A percentile compares a stretch with the other conserved stretches of the same genome.
Evolutionary conservation across 108 stramenopile species (phyloP).

Genomic region (Fragilaria crotonensis): DNA sequence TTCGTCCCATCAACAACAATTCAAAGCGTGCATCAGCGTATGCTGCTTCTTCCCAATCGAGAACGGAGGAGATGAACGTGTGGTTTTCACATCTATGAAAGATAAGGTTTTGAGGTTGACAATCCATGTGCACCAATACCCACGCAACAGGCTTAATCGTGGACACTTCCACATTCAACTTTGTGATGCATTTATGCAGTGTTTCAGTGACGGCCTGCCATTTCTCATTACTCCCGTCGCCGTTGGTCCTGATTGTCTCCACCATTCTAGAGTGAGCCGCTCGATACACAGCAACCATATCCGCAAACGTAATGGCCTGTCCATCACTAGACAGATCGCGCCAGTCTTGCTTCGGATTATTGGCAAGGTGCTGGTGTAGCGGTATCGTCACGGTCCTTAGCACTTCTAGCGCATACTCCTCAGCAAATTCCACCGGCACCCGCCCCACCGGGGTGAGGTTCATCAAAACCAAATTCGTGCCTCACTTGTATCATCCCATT

Average conservation of each 20-base stretch:
- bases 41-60: slow-evolving; percentile 86
- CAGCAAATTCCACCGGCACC: slow-evolving; percentile 46
- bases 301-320: not conserved
- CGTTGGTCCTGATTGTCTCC: not conserved
- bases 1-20: slow-evolving; percentile 63
- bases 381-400: slow-evolving; percentile 58
- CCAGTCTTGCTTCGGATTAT: not conserved
- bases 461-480: slow-evolving; percentile 79
- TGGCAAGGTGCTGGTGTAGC: slow-evolving; percentile 33
- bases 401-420: slow-evolving; percentile 50
- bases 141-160: slow-evolving; percentile 17
- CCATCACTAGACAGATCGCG: not conserved
- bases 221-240: not conserved
- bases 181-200: not conserved
- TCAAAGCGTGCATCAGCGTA: slow-evolving; percentile 81
- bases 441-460: slow-evolving; percentile 85
- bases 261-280: not conserved
- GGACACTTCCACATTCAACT: not conserved
- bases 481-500: slow-evolving; percentile 57
- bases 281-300: slow-evolving; percentile 1
- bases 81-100: slow-evolving; percentile 1
- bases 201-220: not conserved
- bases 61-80: slow-evolving; percentile 36
- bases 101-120: slow-evolving; percentile 79
- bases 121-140: slow-evolving; percentile 77